These are phyloP conservation scores for Camellia granthamiana DNA, from an alignment of 148 eudicot genomes.

Conservation along the genomic window DNA sequence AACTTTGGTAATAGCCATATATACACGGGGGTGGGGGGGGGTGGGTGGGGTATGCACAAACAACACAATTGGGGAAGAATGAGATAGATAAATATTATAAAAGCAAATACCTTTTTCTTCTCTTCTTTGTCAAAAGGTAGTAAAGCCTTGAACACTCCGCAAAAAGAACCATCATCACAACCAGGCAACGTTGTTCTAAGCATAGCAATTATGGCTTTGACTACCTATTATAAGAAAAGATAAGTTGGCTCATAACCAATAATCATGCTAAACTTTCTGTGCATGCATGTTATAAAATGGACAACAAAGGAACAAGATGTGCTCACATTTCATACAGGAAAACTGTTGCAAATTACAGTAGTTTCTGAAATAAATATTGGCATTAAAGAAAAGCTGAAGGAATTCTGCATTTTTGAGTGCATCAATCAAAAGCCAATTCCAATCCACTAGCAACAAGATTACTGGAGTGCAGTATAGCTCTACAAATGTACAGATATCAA, in stretches of 20 bases:
- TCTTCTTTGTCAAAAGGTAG: conserved; percentile 85
- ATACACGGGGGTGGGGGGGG: no score
- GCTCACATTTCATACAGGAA: neutral
- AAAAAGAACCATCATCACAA: conserved; percentile 80
- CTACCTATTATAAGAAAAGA: conserved; percentile 48
- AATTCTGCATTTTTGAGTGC: neutral
- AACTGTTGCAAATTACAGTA: neutral
- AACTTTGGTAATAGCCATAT: neutral
- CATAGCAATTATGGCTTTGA: conserved; percentile 72
- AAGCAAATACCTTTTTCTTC: conserved; percentile 52
- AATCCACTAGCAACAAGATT: neutral
- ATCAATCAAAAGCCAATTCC: neutral
- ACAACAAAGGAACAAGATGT: neutral
- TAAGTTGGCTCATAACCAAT: neutral
- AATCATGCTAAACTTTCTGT: neutral
- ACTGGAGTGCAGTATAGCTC: conserved; percentile 4
- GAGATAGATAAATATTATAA: neutral
- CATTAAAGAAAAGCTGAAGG: neutral
- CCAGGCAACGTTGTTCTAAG: conserved; percentile 72
- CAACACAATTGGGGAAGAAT: neutral
- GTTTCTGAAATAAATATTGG: neutral
- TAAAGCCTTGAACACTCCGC: conserved; percentile 77
- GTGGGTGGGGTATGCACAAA: neutral
- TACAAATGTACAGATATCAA: neutral
- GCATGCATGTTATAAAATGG: neutral